These are phyloP conservation scores for Nitzschia inconspicua DNA, from an alignment of 108 stramenopile species.

Conservation along the genomic window DNA sequence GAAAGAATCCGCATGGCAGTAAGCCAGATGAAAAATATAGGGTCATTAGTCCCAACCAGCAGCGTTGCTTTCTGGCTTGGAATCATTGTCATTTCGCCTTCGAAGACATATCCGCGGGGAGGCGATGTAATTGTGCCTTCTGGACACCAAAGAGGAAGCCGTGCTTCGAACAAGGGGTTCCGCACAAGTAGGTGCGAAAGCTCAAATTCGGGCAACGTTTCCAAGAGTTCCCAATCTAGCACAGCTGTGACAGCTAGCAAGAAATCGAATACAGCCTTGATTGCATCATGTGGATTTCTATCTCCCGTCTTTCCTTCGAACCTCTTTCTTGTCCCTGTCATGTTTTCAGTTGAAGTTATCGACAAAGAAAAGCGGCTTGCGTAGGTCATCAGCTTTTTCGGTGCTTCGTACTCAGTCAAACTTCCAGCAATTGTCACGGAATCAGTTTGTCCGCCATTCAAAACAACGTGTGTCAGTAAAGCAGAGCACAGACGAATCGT, in stretches of 20 bases:
- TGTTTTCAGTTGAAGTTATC: background rate
- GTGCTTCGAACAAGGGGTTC: constrained; percentile 21
- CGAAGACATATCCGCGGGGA: constrained; percentile 22
- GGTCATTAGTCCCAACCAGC: constrained; percentile 18
- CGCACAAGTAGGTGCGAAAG: constrained; percentile 20
- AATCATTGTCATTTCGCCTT: constrained; percentile 1
- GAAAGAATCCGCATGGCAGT: constrained; percentile 32
- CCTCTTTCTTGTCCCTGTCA: too few species aligned
- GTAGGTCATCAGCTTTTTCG: constrained; percentile 13
- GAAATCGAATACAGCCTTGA: constrained; percentile 18
- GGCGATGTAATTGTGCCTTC: background rate
- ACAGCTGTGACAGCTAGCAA: constrained; percentile 15
- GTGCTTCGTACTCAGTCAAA: constrained; percentile 16
- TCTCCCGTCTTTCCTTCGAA: too few species aligned
- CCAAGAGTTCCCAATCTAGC: constrained; percentile 6
- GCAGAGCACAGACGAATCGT: too few species aligned
- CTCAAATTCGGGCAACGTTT: constrained; percentile 4
- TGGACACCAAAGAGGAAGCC: background rate
- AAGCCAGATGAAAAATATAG: constrained; percentile 29
- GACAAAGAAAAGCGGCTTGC: constrained; percentile 7
- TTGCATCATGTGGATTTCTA: background rate
- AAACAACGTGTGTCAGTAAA: too few species aligned
- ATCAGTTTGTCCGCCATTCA: constrained; percentile 1
- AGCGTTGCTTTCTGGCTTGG: background rate
- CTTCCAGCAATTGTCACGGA: constrained; percentile 1